Conservation (phyloP, 129 eudicot genomes). For the Erigeron canadensis region DNA sequence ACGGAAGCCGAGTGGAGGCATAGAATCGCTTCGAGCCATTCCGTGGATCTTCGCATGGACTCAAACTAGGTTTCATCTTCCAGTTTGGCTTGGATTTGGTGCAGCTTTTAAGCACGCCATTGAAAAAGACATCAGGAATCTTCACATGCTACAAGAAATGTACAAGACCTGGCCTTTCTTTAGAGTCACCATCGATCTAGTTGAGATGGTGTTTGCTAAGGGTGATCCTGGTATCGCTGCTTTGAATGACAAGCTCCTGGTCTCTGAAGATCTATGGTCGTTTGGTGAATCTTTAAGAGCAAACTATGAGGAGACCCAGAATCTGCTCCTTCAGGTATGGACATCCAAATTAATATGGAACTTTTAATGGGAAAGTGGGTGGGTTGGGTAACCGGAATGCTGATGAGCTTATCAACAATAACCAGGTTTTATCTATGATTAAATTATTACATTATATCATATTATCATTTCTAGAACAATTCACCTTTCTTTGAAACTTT, state of each 20-base stretch:
- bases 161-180: conserved; percentile 97
- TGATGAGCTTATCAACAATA: no score
- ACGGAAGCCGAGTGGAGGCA: conserved; percentile 94
- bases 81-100: conserved; percentile 99
- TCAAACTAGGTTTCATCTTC: conserved; percentile 96
- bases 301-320: conserved; percentile 75
- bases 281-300: conserved; percentile 74
- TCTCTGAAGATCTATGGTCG: conserved; percentile 75
- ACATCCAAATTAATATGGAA: neutral
- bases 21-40: conserved; percentile 94
- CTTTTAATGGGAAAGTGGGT: neutral
- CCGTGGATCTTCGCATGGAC: conserved; percentile 99
- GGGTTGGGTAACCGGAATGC: no score
- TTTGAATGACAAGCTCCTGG: conserved; percentile 87
- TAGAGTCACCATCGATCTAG: conserved; percentile 90
- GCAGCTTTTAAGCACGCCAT: conserved; percentile 80
- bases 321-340: conserved; percentile 75
- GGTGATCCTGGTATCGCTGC: conserved; percentile 95
- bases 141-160: conserved; percentile 84
- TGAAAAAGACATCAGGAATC: conserved; percentile 59
- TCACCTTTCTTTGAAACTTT: neutral
- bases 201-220: conserved; percentile 98
- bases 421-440: no score
- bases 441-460: no score
- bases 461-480: neutral